Percentiles rank a stretch among this genome's conserved stretches.
Conservation (phyloP, 352 stramenopile genomes). For the Phytopythium helicoides region DNA sequence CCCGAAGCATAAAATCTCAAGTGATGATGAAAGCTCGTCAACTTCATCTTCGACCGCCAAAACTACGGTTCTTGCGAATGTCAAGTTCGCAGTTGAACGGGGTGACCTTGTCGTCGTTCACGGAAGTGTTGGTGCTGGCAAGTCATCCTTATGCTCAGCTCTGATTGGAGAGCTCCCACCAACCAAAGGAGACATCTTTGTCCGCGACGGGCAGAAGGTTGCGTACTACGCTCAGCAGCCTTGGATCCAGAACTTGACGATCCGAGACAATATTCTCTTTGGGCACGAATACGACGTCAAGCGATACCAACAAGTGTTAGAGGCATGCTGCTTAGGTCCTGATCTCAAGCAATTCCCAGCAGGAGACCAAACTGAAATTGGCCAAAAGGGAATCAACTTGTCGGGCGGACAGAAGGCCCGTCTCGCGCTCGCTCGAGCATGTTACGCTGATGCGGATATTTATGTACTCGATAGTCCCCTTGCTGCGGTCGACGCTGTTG, state of each 20-base stretch:
- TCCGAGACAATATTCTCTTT: slow-evolving; percentile 64
- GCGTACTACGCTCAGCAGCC: slow-evolving; percentile 42
- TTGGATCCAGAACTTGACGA: slow-evolving; percentile 47
- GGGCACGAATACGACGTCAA: slow-evolving; percentile 30
- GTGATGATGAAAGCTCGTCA: no score
- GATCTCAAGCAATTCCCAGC: slow-evolving; percentile 85
- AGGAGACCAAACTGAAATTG: slow-evolving; percentile 94
- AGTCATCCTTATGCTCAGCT: slow-evolving; percentile 4
- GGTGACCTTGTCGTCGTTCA: slow-evolving; percentile 8
- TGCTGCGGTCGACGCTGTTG: slow-evolving; percentile 44
- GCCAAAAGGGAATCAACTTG: slow-evolving; percentile 83
- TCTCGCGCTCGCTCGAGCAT: slow-evolving; percentile 50
- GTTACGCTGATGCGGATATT: slow-evolving; percentile 64
- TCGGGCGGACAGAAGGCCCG: slow-evolving; percentile 82
- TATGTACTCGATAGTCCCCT: slow-evolving; percentile 67
- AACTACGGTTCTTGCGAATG: neutral
- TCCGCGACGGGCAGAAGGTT: no score
- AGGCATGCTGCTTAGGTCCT: slow-evolving; percentile 73
- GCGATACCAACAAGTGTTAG: slow-evolving; percentile 51
- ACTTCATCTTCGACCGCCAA: slow-evolving; percentile 26
- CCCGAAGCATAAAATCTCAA: no score
- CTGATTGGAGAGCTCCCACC: slow-evolving; percentile 5
- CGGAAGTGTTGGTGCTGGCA: neutral
- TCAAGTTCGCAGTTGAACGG: neutral
- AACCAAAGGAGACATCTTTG: neutral